Conservation (phyloP, 352 stramenopile species). For the Phytophthora quininea region DNA sequence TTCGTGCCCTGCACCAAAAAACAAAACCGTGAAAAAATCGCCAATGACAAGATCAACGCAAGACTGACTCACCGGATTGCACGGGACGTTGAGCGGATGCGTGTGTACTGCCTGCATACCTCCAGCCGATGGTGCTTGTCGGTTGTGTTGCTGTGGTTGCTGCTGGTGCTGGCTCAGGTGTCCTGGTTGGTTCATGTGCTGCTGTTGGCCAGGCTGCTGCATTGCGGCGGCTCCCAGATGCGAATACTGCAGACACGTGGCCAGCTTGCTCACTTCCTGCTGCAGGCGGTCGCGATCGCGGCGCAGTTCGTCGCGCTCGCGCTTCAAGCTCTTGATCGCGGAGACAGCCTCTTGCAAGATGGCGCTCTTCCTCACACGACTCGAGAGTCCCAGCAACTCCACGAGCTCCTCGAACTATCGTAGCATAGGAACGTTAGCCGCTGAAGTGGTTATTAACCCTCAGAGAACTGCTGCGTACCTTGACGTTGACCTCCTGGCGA, state of each 20-base stretch:
- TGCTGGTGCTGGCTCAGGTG: constrained; percentile 18
- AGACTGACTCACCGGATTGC: constrained; percentile 38
- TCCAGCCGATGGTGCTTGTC: constrained; percentile 23
- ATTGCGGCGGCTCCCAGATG: constrained; percentile 56
- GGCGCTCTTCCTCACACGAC: constrained; percentile 74
- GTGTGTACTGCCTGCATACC: constrained; percentile 39
- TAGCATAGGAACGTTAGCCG: background rate
- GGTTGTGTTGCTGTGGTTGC: constrained; percentile 1
- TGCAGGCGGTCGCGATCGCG: constrained; percentile 65
- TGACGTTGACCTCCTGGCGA: constrained; percentile 81
- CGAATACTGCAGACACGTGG: constrained; percentile 69
- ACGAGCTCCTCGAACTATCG: constrained; percentile 76
- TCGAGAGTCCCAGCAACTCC: constrained; percentile 69
- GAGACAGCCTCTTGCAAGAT: constrained; percentile 76
- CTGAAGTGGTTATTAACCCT: background rate
- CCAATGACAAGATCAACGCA: constrained; percentile 20
- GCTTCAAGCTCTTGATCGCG: constrained; percentile 64
- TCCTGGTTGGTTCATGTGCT: constrained; percentile 34
- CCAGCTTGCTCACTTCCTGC: constrained; percentile 72
- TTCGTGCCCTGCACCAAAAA: constrained; percentile 34
- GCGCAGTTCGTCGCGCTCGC: constrained; percentile 67
- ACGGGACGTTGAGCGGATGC: constrained; percentile 41
- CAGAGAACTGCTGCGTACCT: constrained; percentile 38
- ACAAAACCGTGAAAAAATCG: constrained; percentile 21
- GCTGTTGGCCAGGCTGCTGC: constrained; percentile 35